Base-by-base conservation (phyloP, 257 asterid species). In the Nicotiana tabacum region DNA sequence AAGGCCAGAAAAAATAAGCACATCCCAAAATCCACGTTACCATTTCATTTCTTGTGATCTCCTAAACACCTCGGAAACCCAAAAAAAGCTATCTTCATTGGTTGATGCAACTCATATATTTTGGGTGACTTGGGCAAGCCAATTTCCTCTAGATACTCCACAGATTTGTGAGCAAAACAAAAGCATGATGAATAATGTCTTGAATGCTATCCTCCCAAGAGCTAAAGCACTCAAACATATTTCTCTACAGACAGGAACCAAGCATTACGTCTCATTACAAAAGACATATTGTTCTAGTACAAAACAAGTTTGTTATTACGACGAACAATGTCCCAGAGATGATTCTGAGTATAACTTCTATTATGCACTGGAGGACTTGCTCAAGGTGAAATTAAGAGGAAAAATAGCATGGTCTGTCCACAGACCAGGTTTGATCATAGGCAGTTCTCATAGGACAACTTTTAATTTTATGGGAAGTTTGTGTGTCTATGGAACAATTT, bases 111-210 rank as follows among this genome's bases (percentile, higher is more conserved):
- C 97, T 2, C 97, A 95, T 57, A 17, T 93, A 0, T 95, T 93
- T 43, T 95, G 98, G 98, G 92, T 95, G 55, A 95, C 97, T 1
- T 95, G 98, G 98, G 95, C 96, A 4, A 90, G 87, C 84, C 88
- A 87, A 32, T 93, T 86, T 64, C 89, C 92, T 7, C 85, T 93
- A 6, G 96, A 95, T 80, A 90, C 90, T 85, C 77, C 77, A 0
- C 97, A 94, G 66, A 92, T 97, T 39, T 90, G 85, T 33, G 85
- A 93, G 21, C 89, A 89, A 81, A 95, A 95, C 83, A 85, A 83
- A 83, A 84, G 77, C 53, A 95, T 95, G 97, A 89, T 95, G 97
- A 87, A 91, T 17, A 93, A 93, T 16, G 97, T 82, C 60, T 82
- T 95, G 18, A 77, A 86, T 16, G 90, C 85, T 13, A 24, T 95